phyloP scores from a whole-genome alignment of 2,329 filamentous ascomycete genomes.

The Mariannaea sp. region DNA sequence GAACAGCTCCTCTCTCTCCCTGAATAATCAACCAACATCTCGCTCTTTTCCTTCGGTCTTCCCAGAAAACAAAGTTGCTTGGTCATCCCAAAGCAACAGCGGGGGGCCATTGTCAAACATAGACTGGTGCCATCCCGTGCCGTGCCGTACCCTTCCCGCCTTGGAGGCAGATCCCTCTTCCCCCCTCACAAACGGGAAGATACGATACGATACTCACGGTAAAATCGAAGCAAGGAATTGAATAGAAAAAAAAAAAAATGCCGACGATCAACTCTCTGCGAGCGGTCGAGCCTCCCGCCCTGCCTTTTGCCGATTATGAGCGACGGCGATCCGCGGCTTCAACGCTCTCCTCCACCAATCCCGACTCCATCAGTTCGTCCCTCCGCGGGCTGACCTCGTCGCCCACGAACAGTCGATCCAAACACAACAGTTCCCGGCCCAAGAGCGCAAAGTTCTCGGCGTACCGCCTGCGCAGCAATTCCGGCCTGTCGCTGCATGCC shows the following conservation, averaged over 20 bases:
- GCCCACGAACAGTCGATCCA: slow-evolving; percentile 22
- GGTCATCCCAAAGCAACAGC: background rate
- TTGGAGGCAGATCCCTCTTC: background rate
- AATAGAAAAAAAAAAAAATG: slow-evolving; percentile 20
- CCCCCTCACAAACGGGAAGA: background rate
- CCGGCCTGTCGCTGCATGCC: slow-evolving; percentile 51
- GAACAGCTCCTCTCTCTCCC: background rate
- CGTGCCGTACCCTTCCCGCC: background rate
- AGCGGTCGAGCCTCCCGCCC: slow-evolving; percentile 33
- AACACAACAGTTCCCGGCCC: slow-evolving; percentile 30
- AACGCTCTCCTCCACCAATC: slow-evolving; percentile 23
- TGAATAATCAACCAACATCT: background rate
- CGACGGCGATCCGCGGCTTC: slow-evolving; percentile 34
- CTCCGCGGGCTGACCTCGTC: slow-evolving; percentile 29
- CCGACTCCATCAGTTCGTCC: slow-evolving; percentile 22
- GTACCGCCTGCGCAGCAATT: slow-evolving; percentile 50
- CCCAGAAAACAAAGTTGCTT: no score
- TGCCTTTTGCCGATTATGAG: slow-evolving; percentile 35
- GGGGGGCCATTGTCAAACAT: background rate
- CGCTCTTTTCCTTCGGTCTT: background rate
- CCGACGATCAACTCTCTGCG: slow-evolving; percentile 35
- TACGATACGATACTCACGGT: no score
- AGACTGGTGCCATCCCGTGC: background rate
- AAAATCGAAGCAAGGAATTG: background rate
- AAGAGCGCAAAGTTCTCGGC: slow-evolving; percentile 39